Conservation (phyloP, 768 basidiomycete species). For the Mycena amicta region DNA sequence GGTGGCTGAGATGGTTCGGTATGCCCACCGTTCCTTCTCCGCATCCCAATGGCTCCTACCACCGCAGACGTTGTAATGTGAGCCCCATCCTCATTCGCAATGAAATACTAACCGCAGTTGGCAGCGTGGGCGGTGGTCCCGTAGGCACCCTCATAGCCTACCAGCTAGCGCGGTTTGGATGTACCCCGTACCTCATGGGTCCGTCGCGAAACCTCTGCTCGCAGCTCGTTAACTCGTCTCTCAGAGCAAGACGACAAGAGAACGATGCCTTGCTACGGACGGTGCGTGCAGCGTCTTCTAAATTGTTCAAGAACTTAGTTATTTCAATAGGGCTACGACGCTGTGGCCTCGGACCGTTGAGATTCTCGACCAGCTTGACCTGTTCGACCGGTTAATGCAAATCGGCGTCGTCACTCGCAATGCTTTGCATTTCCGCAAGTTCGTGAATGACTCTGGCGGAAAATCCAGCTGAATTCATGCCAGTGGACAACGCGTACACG, state of each 20-base stretch:
- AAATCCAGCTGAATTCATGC: neutral
- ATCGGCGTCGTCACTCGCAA: slow-evolving; percentile 25
- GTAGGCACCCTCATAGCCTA: slow-evolving; percentile 23
- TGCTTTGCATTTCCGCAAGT: slow-evolving; percentile 23
- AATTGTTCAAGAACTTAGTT: neutral
- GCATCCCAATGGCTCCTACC: neutral
- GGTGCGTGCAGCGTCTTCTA: neutral
- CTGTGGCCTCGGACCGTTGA: slow-evolving; percentile 25
- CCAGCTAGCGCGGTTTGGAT: slow-evolving; percentile 25
- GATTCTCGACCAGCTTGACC: slow-evolving; percentile 22
- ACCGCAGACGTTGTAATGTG: slow-evolving; percentile 18
- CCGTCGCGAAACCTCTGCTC: neutral
- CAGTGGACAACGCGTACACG: slow-evolving; percentile 19
- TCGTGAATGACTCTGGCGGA: neutral
- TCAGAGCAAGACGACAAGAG: slow-evolving; percentile 23
- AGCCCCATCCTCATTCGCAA: neutral
- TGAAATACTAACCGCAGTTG: neutral
- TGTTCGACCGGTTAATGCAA: slow-evolving; percentile 23
- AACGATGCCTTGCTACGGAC: slow-evolving; percentile 18
- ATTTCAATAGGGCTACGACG: slow-evolving; percentile 11
- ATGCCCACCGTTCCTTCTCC: too few relatives aligned
- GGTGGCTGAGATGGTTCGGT: too few relatives aligned
- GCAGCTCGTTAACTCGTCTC: neutral
- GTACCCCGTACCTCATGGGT: slow-evolving; percentile 23
- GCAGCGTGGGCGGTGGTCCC: slow-evolving; percentile 24